A percentile compares a stretch with the other conserved stretches of the same genome.
phyloP scores from a whole-genome alignment of 1,284 basidiomycete genomes.

The Papiliotrema laurentii region DNA sequence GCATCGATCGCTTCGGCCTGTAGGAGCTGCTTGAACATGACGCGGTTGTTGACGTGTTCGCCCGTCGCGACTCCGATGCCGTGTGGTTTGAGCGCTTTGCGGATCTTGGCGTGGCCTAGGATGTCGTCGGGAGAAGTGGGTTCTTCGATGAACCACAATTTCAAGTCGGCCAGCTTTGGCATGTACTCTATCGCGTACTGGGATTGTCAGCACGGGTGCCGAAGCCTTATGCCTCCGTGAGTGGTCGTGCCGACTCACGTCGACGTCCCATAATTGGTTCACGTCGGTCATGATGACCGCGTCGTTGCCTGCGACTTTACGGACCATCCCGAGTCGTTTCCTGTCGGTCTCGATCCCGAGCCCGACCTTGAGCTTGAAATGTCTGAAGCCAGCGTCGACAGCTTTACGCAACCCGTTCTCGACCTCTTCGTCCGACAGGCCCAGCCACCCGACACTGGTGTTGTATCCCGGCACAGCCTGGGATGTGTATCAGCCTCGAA shows the following conservation, averaged over 20 bases:
- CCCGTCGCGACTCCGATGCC: constrained; percentile 89
- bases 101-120: constrained; percentile 52
- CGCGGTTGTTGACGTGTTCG: constrained; percentile 84
- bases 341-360: constrained; percentile 70
- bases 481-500: too few relatives aligned
- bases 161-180: constrained; percentile 65
- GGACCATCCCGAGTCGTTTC: constrained; percentile 74
- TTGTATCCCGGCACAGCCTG: constrained; percentile 49
- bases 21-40: constrained; percentile 86
- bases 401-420: constrained; percentile 75
- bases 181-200: constrained; percentile 85
- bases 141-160: constrained; percentile 92
- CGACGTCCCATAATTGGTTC: constrained; percentile 77
- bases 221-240: too few relatives aligned
- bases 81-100: constrained; percentile 61
- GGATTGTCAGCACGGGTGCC: background rate
- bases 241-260: constrained; percentile 2
- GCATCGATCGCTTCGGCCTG: constrained; percentile 89
- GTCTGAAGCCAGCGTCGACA: constrained; percentile 77
- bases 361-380: constrained; percentile 94
- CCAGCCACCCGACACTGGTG: constrained; percentile 90
- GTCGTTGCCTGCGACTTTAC: constrained; percentile 86
- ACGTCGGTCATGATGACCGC: constrained; percentile 49
- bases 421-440: constrained; percentile 72
- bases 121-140: constrained; percentile 84